Percentiles rank a stretch among this genome's conserved stretches.
phyloP scores from a whole-genome alignment of 2,329 filamentous ascomycete species.

The Kalaharituber pfeilii region DNA sequence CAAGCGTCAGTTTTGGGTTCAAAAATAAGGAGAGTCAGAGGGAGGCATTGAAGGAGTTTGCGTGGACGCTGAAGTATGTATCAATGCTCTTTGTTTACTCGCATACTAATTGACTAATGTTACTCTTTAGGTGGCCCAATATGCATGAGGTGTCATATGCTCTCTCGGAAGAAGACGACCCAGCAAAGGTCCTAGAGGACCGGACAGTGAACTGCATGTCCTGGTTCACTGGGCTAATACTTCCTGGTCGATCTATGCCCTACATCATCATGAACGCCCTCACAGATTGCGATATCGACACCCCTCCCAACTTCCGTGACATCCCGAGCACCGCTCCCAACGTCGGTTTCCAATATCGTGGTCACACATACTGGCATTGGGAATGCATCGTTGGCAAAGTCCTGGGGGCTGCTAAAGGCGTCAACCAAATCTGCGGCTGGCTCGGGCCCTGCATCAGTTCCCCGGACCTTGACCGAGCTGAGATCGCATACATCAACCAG shows the following conservation, averaged over 20 bases:
- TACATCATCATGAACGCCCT: slow-evolving; percentile 65
- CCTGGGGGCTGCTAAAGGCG: slow-evolving; percentile 47
- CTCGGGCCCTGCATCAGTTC: slow-evolving; percentile 54
- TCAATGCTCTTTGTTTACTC: background rate
- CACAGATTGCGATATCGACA: slow-evolving; percentile 56
- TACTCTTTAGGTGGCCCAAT: slow-evolving; percentile 43
- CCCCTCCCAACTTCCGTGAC: slow-evolving; percentile 45
- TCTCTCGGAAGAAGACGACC: slow-evolving; percentile 42
- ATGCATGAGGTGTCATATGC: slow-evolving; percentile 45
- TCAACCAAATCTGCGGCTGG: slow-evolving; percentile 54
- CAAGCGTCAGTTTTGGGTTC: slow-evolving; percentile 44
- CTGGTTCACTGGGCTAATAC: slow-evolving; percentile 56
- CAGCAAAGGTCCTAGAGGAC: slow-evolving; percentile 33
- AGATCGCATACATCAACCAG: slow-evolving; percentile 52
- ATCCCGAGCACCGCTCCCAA: slow-evolving; percentile 51
- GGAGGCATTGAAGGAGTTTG: slow-evolving; percentile 50
- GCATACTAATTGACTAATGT: slow-evolving; percentile 4
- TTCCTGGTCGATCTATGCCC: slow-evolving; percentile 52
- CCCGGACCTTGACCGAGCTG: slow-evolving; percentile 46
- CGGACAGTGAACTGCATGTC: slow-evolving; percentile 56
- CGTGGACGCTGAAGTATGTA: slow-evolving; percentile 44
- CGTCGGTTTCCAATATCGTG: slow-evolving; percentile 60
- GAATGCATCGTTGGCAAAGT: slow-evolving; percentile 59
- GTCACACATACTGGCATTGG: slow-evolving; percentile 61
- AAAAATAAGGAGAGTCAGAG: slow-evolving; percentile 50